Evolutionary conservation across 75 land plant genomes (phyloP), one percentile per base, ranked within the genome.

Genomic region (Picea sitchensis): DNA sequence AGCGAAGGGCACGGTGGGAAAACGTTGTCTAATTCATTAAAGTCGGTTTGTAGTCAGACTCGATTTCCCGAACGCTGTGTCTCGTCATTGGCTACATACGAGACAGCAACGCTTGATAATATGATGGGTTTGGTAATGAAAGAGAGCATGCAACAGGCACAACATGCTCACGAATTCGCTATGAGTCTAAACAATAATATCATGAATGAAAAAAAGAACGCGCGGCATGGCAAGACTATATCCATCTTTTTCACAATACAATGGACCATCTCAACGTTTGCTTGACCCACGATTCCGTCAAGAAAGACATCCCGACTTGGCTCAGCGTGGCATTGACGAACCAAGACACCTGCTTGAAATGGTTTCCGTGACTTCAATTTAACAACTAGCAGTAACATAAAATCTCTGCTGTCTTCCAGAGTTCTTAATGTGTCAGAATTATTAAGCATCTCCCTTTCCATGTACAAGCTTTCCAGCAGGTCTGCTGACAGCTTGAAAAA

Each of bases 191-290:
- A 63, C 21, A 63, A 63, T 5, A 23, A 63, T 63, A 9, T 6
- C 11, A 63, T 63, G 65, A 63, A 21, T 23, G 30, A 26, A n/a
- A 63, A n/a, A 63, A 12, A 63, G 65, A 63, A n/a, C 65, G 30
- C 30, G 65, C 65, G 7, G 65, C 65, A 5, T 63, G 65, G 32
- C 30, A 63, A 63, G 65, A 63, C 4, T 63, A 32, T 63, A 4
- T 23, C 30, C 30, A 26, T 0, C 65, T 63, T 6, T 63, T 63
- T n/a, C 12, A 63, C 21, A 8, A 63, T 23, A 63, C 65, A 4
- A 63, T 63, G 11, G 65, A 63, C 21, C 65, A 2, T 63, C 65
- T 63, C 65, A 63, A 63, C 65, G 65, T 63, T n/a, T 63, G 65
- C 65, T 63, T 63, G 65, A 63, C 26, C 11, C 5, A 63, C 30